Evolutionary conservation across 176 grass and related monocot genomes (phyloP).

Genomic region (Oryza officinalis): DNA sequence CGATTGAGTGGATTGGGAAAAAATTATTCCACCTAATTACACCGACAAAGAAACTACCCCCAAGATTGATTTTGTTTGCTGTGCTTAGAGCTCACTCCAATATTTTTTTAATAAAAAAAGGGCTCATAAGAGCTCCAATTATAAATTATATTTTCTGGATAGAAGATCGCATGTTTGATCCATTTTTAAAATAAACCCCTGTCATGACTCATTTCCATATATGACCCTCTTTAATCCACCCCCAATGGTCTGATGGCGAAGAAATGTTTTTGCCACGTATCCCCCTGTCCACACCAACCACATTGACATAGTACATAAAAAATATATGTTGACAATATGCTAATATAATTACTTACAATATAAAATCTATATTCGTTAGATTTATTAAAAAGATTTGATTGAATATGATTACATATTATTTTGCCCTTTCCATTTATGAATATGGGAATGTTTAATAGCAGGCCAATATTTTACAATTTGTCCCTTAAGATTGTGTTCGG

Average conservation of each 20-base stretch:
- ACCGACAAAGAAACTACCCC: conserved; percentile 19
- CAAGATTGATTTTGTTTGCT: conserved; percentile 6
- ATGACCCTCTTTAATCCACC: not conserved
- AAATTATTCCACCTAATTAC: conserved; percentile 20
- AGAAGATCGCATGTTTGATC: not conserved
- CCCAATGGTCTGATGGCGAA: not conserved
- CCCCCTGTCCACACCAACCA: not conserved
- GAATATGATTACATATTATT: not conserved
- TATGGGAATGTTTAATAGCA: not conserved
- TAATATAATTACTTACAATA: not conserved
- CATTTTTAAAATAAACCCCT: not conserved
- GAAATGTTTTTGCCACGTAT: not conserved
- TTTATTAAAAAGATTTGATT: not conserved
- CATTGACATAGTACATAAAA: not conserved
- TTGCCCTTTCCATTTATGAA: not conserved
- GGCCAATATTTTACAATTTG: not conserved
- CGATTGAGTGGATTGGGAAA: conserved; percentile 13
- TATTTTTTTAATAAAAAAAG: not conserved
- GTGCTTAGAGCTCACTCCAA: conserved; percentile 43
- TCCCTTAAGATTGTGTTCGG: too few species aligned
- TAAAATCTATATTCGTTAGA: not conserved
- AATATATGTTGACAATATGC: not conserved
- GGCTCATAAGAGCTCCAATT: not conserved
- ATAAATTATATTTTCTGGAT: not conserved
- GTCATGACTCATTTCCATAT: not conserved